Base-by-base conservation (phyloP, 2,329 filamentous ascomycete genomes). In the Penicillium sp. region DNA sequence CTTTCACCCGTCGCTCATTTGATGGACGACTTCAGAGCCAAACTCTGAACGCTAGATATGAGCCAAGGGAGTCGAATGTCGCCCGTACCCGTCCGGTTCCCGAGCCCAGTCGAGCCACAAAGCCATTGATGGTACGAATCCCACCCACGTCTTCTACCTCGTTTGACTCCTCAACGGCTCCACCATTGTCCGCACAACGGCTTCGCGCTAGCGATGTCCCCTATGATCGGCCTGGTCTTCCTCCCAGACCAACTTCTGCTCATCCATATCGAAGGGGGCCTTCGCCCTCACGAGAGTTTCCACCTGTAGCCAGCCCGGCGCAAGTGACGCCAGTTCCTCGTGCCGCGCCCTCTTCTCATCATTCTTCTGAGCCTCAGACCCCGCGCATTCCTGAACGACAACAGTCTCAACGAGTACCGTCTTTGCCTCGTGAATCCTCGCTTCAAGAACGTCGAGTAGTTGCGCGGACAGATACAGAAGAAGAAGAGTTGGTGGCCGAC, bases 151-250 rank as follows among this genome's bases (percentile, higher is more conserved):
- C 68, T 14, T 56, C 63, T 31, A 55, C 61, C 9, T 61, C 60
- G 9, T 55, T 59, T 9, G 64, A 67, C 14, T 52, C 66, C 22
- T 59, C 65, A 5, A 64, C 59, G n/a, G 67, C 63, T 13, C 67
- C 67, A 77, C 59, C 62, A 19, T 19, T 77, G 74, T 54, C 77
- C 83, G 45, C 82, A 76, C 35, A 77, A 27, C 65, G 63, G 37
- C 43, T 59, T 14, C 60, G 66, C n/a, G 56, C 63, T 4, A 68
- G 63, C 41, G 71, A 75, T 44, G 66, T 55, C 11, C 72, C 73
- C 2, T 72, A 77, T 53, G 75, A 78, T 46, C 82, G 82, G 29
- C 84, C 83, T 2, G 74, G 73, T 10, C 70, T 84, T 26, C 80
- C 81, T 13, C 75, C 77, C 31, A 74, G 80, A 49, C 72, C 72